Conservation (phyloP, 129 eudicot species). For the Flaveria ramosissima region DNA sequence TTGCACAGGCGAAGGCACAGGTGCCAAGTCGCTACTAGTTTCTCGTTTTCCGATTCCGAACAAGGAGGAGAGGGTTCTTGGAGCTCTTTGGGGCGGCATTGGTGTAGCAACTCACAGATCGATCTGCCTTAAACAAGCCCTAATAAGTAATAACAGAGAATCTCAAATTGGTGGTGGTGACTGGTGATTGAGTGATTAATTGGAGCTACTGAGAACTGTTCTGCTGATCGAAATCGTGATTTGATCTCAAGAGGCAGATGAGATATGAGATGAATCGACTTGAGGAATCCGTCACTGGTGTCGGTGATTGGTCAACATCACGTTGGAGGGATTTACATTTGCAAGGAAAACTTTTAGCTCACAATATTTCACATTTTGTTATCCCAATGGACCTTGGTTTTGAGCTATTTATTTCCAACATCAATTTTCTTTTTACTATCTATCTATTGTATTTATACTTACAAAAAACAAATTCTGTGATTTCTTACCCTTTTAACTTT, state of each 20-base stretch:
- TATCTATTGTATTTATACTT: no score
- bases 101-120: slow-evolving; percentile 16
- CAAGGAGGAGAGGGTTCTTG: slow-evolving; percentile 71
- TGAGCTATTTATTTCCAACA: no score
- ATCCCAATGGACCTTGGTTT: no score
- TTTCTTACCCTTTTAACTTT: no score
- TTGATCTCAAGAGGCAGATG: slow-evolving; percentile 15
- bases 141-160: background rate
- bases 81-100: slow-evolving; percentile 55
- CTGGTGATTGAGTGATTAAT: background rate
- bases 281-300: slow-evolving; percentile 31
- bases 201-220: slow-evolving; percentile 10
- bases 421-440: no score
- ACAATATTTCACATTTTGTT: no score
- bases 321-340: slow-evolving; percentile 20
- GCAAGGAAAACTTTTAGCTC: background rate
- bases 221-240: slow-evolving; percentile 24
- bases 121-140: slow-evolving; percentile 15
- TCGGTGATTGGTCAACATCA: slow-evolving; percentile 36
- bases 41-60: slow-evolving; percentile 52
- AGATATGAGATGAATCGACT: slow-evolving; percentile 24
- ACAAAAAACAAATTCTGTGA: no score
- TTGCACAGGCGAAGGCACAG: slow-evolving; percentile 22
- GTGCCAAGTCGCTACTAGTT: slow-evolving; percentile 12
- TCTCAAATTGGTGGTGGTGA: background rate